These are phyloP conservation scores for Mycena capillaripes DNA, from an alignment of 768 basidiomycete genomes.

Conservation along the genomic window DNA sequence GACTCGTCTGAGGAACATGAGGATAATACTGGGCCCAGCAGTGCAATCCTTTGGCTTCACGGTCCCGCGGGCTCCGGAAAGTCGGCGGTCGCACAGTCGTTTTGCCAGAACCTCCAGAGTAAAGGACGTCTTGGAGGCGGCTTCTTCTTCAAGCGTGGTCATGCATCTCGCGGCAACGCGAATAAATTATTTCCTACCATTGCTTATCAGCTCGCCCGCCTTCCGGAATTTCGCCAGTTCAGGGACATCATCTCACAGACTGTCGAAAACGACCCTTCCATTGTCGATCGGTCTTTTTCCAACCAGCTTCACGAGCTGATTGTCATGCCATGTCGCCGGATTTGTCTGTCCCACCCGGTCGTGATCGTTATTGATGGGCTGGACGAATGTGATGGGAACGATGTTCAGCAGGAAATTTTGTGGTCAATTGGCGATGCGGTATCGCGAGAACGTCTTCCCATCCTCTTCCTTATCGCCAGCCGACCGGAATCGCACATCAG, in stretches of 20 bases:
- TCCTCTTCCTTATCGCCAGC: conserved; percentile 45
- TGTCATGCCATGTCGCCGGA: not conserved
- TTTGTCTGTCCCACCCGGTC: not conserved
- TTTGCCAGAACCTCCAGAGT: conserved; percentile 39
- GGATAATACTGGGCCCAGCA: not conserved
- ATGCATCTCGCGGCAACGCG: conserved; percentile 6
- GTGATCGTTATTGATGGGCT: conserved; percentile 38
- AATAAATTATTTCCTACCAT: conserved; percentile 37
- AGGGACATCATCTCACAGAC: not conserved
- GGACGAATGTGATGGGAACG: conserved; percentile 24
- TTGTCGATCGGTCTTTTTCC: not conserved
- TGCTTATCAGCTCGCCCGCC: conserved; percentile 24
- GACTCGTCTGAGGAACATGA: too few relatives aligned
- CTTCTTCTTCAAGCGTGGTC: not conserved
- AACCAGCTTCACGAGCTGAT: conserved; percentile 1
- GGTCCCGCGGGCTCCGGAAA: conserved; percentile 48
- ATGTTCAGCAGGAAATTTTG: conserved; percentile 36
- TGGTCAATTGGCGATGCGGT: conserved; percentile 12
- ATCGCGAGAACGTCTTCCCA: not conserved
- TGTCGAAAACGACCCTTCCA: conserved; percentile 4
- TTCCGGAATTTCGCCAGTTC: conserved; percentile 15
- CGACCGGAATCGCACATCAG: conserved; percentile 44
- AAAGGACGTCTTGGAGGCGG: conserved; percentile 30
- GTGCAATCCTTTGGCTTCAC: conserved; percentile 36
- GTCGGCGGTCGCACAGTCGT: conserved; percentile 47